Evolutionary conservation across 805 yeast species (phyloP), one percentile per base, ranked within the genome.

Genomic region (Cyberlindnera saturnus): DNA sequence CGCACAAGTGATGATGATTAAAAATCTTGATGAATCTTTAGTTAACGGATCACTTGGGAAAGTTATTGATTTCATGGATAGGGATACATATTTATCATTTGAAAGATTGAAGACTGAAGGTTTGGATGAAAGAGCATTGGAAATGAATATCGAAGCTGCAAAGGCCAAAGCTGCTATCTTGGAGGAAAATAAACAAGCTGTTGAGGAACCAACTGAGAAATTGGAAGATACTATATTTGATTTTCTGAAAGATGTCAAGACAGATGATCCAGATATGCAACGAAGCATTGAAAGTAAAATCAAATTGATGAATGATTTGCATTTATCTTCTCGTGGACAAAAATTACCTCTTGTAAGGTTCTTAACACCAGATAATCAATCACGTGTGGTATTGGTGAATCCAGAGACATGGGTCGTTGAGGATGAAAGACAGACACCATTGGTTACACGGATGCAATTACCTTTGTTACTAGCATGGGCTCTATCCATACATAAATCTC

Each of bases 391-490:
- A 1, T 63, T 90, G 11, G 84, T 89, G 3, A 84, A 80, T 48
- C 88, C 90, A 0, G 98, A 91, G 58, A 71, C 71, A 13, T 91
- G 96, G 88, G 74, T 73, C 0, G 69, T 86, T 18, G 91, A 82
- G 49, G 95, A 88, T 61, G 88, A 84, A 40, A 65, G 71, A 19
- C 87, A 83, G 17, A 70, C 70, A 8, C 77, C 82, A 0, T 51
- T 87, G 13, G 96, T 86, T 1, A 71, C 83, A 2, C 70, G 97
- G 53, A 69, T 72, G 0, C 99, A 93, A 57, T 52, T 93, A 2
- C 99, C 99, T 0, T 65, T 93, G 41, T 81, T 91, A 53, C 67
- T 90, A n/a, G 96, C 99, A 0, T 93, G 98, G 97, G 89, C 99
- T 0, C 64, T 93, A 36, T 89, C 97, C 0, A 90, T 93, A 36